Evolutionary conservation across 2,329 filamentous ascomycete species (phyloP), one percentile per base, ranked within the genome.

Genomic region (Catunica adiposa): DNA sequence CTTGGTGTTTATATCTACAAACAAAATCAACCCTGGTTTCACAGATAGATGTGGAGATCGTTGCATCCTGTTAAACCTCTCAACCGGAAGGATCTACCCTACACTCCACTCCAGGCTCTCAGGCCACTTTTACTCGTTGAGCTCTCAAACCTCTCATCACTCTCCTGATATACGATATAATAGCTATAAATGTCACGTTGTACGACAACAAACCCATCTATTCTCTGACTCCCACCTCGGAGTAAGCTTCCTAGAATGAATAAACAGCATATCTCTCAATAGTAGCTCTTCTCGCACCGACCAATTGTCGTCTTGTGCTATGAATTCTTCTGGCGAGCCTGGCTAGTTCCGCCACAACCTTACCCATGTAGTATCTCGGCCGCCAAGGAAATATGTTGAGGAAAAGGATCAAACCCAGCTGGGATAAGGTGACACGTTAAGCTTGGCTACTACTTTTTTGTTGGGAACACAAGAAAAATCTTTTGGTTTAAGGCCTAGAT

Each of bases 401-500:
- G 42, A 46, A 4, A 29, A 48, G 44, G 44, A 48, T 48, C 15
- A 11, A 9, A 9, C 9, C 8, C 23, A 48, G 22, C 44, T 25
- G 44, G 22, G 44, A 22, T 48, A 8, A 8, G 44, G 11, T 23
- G 44, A 7, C 8, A 6, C 7, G 4, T 4, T 20, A 22, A 9
- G 17, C 26, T 48, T 6, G 20, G 44, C 44, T 48, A 48, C 22
- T 48, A 11, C 2, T 48, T 48, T 46, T n/a, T 26, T 48, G 44
- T 48, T 48, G 44, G 44, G 44, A 22, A 48, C 44, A 48, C 22
- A 48, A 48, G 26, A 8, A 26, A 48, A 23, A 48, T 48, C 44
- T 22, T 48, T 25, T 25, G 23, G 44, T 20, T 9, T 5, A 34
- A 5, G 29, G 29, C 15, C 38, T 42, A 38, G n/a, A 14, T n/a